Percentiles rank a stretch among this genome's conserved stretches.
phyloP scores from a whole-genome alignment of 768 basidiomycete species.

The Pleurotus pulmonarius region DNA sequence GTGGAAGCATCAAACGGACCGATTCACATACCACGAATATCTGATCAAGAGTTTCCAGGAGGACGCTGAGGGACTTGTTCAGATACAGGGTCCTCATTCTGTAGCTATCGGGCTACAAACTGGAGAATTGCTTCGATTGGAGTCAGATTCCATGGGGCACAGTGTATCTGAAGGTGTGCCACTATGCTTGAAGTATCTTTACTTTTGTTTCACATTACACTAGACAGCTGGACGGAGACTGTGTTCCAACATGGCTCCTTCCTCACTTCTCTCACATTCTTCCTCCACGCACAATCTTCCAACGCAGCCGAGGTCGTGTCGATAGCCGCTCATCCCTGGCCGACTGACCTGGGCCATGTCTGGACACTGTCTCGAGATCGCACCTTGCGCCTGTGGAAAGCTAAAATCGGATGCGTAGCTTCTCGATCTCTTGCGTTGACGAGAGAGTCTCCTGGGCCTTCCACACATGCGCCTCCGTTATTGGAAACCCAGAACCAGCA shows the following conservation, averaged over 20 bases:
- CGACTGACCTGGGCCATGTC: constrained; percentile 67
- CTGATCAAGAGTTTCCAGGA: constrained; percentile 51
- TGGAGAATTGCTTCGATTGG: constrained; percentile 67
- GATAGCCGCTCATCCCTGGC: constrained; percentile 69
- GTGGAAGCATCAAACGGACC: constrained; percentile 52
- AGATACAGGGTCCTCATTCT: constrained; percentile 63
- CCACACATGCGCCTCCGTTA: neutral
- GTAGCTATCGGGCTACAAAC: constrained; percentile 59
- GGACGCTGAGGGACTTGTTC: constrained; percentile 43
- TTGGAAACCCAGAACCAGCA: constrained; percentile 61
- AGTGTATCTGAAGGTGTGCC: constrained; percentile 57
- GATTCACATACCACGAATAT: constrained; percentile 67
- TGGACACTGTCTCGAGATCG: constrained; percentile 90
- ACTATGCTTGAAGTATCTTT: constrained; percentile 9
- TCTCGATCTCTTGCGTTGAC: constrained; percentile 46
- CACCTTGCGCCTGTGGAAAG: constrained; percentile 81
- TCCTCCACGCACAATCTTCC: constrained; percentile 48
- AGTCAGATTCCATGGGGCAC: constrained; percentile 55
- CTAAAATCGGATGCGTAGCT: constrained; percentile 68
- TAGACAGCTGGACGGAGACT: constrained; percentile 73
- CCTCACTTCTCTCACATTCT: constrained; percentile 62
- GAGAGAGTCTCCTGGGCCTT: neutral
- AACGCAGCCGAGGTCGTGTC: constrained; percentile 63
- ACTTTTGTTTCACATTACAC: constrained; percentile 13
- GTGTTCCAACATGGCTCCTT: constrained; percentile 63